These are phyloP conservation scores for Mycosphaerella arachidis DNA, from an alignment of 2,329 filamentous ascomycete genomes.

Conservation along the genomic window DNA sequence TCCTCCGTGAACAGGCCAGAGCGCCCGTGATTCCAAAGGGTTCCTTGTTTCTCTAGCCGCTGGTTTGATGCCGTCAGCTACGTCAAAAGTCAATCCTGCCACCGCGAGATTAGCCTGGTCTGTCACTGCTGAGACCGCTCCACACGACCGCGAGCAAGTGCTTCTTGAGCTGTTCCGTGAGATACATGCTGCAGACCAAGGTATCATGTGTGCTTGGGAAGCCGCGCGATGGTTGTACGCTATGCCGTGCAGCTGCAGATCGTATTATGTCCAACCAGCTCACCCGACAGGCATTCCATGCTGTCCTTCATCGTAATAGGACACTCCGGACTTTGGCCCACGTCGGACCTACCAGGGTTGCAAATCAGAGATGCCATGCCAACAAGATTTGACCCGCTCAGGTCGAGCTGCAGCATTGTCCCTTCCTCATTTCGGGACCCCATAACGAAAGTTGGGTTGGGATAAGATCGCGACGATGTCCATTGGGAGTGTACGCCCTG, in stretches of 20 bases:
- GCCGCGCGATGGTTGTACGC: neutral
- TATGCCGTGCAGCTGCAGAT: neutral
- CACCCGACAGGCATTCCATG: constrained; percentile 3
- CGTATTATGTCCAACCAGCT: neutral
- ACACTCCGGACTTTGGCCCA: neutral
- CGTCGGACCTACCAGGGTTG: constrained; percentile 1
- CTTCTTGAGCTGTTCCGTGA: neutral
- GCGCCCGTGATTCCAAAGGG: neutral
- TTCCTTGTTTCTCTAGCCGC: neutral
- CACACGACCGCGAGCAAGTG: neutral
- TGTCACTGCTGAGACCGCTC: neutral
- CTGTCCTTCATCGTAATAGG: neutral
- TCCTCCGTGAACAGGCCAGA: neutral
- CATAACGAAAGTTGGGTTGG: neutral
- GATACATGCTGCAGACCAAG: neutral
- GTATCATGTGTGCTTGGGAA: neutral
- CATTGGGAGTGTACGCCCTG: constrained; percentile 5
- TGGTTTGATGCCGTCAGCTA: neutral
- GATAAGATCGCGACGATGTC: neutral
- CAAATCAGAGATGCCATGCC: constrained; percentile 2
- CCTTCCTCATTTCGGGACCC: constrained; percentile 4
- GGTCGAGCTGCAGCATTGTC: neutral
- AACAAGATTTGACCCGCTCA: neutral
- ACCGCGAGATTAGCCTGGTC: neutral
- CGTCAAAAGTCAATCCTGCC: neutral